Percentiles rank a stretch among this genome's conserved stretches.
These are phyloP conservation scores for Turritis glabra DNA, from an alignment of 345 rosid species.

Conservation along the genomic window DNA sequence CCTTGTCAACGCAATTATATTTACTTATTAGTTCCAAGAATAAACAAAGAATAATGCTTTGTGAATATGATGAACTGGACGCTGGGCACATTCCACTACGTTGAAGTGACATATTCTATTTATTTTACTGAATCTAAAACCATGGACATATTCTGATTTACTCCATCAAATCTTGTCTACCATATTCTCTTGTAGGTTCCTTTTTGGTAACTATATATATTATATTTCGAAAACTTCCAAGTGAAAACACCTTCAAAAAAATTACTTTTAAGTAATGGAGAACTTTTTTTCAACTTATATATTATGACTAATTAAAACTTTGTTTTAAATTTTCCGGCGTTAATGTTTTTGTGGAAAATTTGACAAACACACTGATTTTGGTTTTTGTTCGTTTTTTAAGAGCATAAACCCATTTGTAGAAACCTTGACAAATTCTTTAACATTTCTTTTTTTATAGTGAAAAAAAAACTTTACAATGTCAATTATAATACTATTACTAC, in stretches of 20 bases:
- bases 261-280: neutral
- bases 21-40: neutral
- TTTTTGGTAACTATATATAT: neutral
- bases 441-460: too few relatives aligned
- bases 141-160: constrained; percentile 10
- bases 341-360: constrained; percentile 9
- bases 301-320: too few relatives aligned
- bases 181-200: neutral
- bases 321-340: too few relatives aligned
- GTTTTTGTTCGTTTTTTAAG: too few relatives aligned
- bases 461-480: too few relatives aligned
- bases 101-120: neutral
- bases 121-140: constrained; percentile 1
- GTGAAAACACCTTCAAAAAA: neutral
- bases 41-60: neutral
- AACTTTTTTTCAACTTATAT: neutral
- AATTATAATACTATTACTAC: too few relatives aligned
- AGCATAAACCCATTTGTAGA: too few relatives aligned
- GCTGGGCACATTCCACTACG: constrained; percentile 1
- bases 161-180: constrained; percentile 5
- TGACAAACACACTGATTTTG: neutral
- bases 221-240: neutral
- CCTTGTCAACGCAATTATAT: constrained; percentile 36
- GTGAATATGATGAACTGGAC: constrained; percentile 8
- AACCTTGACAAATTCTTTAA: too few relatives aligned